Evolutionary conservation across 2,329 filamentous ascomycete species (phyloP), one percentile per base, ranked within the genome.

Genomic region (Fusarium mexicanum): DNA sequence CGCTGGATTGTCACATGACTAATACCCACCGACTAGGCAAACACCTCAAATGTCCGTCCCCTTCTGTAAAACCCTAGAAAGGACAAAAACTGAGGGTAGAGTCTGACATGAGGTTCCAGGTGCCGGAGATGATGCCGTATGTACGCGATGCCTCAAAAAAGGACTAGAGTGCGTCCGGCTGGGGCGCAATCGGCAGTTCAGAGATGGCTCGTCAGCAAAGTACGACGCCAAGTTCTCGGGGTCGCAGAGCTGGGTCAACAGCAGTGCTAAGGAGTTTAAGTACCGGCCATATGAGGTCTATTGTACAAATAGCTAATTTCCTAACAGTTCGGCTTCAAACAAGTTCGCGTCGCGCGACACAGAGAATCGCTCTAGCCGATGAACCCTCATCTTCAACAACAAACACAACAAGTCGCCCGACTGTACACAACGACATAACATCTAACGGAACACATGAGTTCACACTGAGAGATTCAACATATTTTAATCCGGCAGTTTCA

Each of bases 181-280:
- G 8, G 64, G 44, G 6, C 57, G 72, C 2, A 73, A 44, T 11
- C 61, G 71, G 2, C 61, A 50, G 7, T 77, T 77, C 35, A 67
- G 71, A 17, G 55, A 77, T 37, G 75, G 75, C 4, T 77, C 75
- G 0, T 77, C 75, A 0, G 75, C 75, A n/a, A 77, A 76, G 24
- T 77, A 77, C 26, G 75, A 77, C 7, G 73, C 71, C 8, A 75
- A 76, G 20, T 77, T 77, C 22, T 67, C 66, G 3, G 64, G 71
- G 1, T 59, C 71, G 5, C 73, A 77, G 26, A 77, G 13, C 7
- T 77, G 75, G 75, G 75, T 77, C 0, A 77, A 64, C 12, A 76
- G 75, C 10, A 77, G 35, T 47, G 75, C 71, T 1, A 76, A 64
- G n/a, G 75, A 77, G 40, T 77, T 68, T 71, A 53, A 31, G 65